Evolutionary conservation across 345 rosid genomes (phyloP).

Genomic region (Salix purpurea): DNA sequence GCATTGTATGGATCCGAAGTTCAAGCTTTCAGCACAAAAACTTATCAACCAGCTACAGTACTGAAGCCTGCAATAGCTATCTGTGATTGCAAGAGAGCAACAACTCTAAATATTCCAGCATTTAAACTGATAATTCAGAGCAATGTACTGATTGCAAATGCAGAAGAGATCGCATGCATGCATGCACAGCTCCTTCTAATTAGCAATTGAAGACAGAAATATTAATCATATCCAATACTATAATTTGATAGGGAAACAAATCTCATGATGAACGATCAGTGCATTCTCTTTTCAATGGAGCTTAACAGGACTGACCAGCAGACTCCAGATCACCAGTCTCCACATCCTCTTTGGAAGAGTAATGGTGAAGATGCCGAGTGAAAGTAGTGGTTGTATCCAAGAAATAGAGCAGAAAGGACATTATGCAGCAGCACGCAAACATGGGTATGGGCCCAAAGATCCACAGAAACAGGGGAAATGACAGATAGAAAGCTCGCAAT

Average conservation of each 20-base stretch:
- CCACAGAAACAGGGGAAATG: slow-evolving; percentile 91
- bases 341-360: slow-evolving; percentile 39
- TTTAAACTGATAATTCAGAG: too few species aligned
- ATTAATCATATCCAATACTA: not conserved
- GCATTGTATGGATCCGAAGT: too few species aligned
- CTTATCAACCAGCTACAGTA: too few species aligned
- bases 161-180: too few species aligned
- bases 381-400: slow-evolving; percentile 76
- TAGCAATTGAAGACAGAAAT: too few species aligned
- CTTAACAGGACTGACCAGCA: slow-evolving; percentile 24
- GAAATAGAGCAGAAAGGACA: slow-evolving; percentile 66
- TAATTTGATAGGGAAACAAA: not conserved
- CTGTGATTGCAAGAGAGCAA: too few species aligned
- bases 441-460: slow-evolving; percentile 87
- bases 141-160: too few species aligned
- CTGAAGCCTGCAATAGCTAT: too few species aligned
- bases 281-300: slow-evolving; percentile 4
- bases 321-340: slow-evolving; percentile 40
- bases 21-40: too few species aligned
- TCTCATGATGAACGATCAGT: not conserved
- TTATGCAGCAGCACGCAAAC: slow-evolving; percentile 65
- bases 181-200: too few species aligned
- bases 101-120: too few species aligned
- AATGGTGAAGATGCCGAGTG: slow-evolving; percentile 53
- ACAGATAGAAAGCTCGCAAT: slow-evolving; percentile 73